Conservation (phyloP, 2,329 filamentous ascomycete species). For the Stemphylium beticola region DNA sequence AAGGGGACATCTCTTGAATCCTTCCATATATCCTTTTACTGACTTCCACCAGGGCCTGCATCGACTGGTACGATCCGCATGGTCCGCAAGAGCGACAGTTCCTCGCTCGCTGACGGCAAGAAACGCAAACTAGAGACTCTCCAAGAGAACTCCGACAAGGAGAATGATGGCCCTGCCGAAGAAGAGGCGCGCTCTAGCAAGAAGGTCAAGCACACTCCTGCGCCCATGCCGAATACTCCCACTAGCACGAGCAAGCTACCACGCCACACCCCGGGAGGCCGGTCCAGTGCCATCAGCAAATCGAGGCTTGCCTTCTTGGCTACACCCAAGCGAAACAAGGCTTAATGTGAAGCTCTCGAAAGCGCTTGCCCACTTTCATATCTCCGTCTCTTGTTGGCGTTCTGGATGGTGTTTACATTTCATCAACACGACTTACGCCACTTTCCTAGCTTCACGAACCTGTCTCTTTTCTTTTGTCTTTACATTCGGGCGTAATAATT, state of each 20-base stretch:
- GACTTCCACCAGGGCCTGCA: constrained; percentile 35
- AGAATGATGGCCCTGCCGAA: constrained; percentile 47
- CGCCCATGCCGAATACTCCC: constrained; percentile 38
- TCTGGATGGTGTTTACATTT: not conserved
- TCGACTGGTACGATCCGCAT: constrained; percentile 50
- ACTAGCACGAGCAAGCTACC: constrained; percentile 39
- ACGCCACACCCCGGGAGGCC: constrained; percentile 37
- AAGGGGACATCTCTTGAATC: not conserved
- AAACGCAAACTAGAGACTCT: constrained; percentile 54
- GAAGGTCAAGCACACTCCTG: constrained; percentile 37
- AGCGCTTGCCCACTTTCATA: not conserved
- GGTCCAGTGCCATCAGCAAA: constrained; percentile 43
- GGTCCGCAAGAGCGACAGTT: constrained; percentile 54
- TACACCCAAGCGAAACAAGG: constrained; percentile 47
- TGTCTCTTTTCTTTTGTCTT: constrained; percentile 14
- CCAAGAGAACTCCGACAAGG: constrained; percentile 51
- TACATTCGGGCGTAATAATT: constrained; percentile 18
- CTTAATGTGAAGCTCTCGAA: constrained; percentile 13
- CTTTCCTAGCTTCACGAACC: constrained; percentile 7
- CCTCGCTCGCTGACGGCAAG: constrained; percentile 41
- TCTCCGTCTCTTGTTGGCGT: constrained; percentile 14
- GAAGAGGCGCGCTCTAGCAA: constrained; percentile 43
- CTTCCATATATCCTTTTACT: not conserved
- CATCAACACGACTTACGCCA: constrained; percentile 9
- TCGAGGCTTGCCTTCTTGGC: constrained; percentile 48